Evolutionary conservation across 192 early-diverging fungal species (phyloP).

Genomic region (Phycomyces nitens): DNA sequence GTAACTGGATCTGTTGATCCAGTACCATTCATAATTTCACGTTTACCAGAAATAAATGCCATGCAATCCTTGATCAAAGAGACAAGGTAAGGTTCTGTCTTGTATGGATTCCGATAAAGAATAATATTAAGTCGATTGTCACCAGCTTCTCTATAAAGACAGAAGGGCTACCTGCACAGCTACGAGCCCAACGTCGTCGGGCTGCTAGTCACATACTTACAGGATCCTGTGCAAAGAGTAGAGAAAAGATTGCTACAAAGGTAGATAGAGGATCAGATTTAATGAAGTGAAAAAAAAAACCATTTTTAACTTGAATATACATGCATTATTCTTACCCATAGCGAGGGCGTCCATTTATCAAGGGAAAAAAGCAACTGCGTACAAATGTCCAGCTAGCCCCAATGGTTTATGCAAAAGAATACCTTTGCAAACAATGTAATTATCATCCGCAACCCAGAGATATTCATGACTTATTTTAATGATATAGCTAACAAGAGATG

Average conservation of each 20-base stretch:
- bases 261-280: not conserved
- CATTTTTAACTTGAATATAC: too few species aligned
- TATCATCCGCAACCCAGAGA: not conserved
- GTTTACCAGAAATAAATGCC: conserved; percentile 82
- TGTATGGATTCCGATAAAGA: too few species aligned
- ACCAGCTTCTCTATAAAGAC: not conserved
- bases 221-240: conserved; percentile 14
- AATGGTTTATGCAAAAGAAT: conserved; percentile 45
- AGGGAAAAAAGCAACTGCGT: conserved; percentile 38
- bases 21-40: conserved; percentile 49
- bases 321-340: not conserved
- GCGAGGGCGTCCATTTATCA: not conserved
- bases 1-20: conserved; percentile 23
- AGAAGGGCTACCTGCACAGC: not conserved
- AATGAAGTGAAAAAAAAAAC: too few species aligned
- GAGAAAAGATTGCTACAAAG: not conserved
- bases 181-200: not conserved
- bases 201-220: conserved; percentile 14
- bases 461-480: not conserved
- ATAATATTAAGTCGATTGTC: not conserved
- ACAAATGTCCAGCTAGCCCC: conserved; percentile 39
- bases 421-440: conserved; percentile 38
- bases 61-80: conserved; percentile 75
- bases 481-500: conserved; percentile 60
- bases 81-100: conserved; percentile 41